A percentile compares a stretch with the other conserved stretches of the same genome.
These are phyloP conservation scores for Aspergillus egyptiacus DNA, from an alignment of 495 filamentous ascomycete genomes.

Conservation along the genomic window DNA sequence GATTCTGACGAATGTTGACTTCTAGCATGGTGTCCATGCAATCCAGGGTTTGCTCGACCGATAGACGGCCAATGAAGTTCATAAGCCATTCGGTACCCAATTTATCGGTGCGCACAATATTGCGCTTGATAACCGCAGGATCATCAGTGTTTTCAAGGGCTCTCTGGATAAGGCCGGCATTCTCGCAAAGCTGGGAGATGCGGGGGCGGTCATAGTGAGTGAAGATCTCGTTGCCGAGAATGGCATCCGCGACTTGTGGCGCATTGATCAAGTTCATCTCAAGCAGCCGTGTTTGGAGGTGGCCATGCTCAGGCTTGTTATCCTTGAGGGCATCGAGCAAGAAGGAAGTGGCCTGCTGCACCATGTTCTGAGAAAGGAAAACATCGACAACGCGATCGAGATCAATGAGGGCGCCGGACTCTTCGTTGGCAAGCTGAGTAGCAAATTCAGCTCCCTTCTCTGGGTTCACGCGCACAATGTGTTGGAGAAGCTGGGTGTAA, in stretches of 20 bases:
- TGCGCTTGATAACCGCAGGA: constrained; percentile 81
- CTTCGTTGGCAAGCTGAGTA: constrained; percentile 75
- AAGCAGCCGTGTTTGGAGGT: constrained; percentile 86
- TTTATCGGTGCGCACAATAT: constrained; percentile 73
- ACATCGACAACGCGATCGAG: constrained; percentile 94
- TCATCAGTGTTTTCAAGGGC: constrained; percentile 94
- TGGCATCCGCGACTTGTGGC: constrained; percentile 94
- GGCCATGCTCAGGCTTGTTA: constrained; percentile 88
- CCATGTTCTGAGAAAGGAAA: constrained; percentile 95
- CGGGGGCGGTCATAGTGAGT: constrained; percentile 86
- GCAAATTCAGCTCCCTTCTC: constrained; percentile 96
- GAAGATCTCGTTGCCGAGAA: constrained; percentile 96
- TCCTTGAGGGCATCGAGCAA: constrained; percentile 88
- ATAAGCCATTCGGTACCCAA: constrained; percentile 86
- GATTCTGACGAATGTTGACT: constrained; percentile 91
- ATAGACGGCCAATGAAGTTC: constrained; percentile 86
- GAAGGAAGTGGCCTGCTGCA: constrained; percentile 96
- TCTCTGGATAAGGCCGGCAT: constrained; percentile 77
- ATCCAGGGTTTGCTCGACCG: constrained; percentile 89
- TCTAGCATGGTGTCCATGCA: constrained; percentile 95
- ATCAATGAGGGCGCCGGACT: constrained; percentile 79
- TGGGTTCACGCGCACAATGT: constrained; percentile 86
- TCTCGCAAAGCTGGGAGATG: constrained; percentile 86
- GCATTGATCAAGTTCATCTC: constrained; percentile 98
- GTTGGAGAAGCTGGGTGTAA: constrained; percentile 80